Percentiles rank a stretch among this genome's conserved stretches.
These are phyloP conservation scores for Euphrasia confusa DNA, from an alignment of 257 asterid genomes.

Conservation along the genomic window DNA sequence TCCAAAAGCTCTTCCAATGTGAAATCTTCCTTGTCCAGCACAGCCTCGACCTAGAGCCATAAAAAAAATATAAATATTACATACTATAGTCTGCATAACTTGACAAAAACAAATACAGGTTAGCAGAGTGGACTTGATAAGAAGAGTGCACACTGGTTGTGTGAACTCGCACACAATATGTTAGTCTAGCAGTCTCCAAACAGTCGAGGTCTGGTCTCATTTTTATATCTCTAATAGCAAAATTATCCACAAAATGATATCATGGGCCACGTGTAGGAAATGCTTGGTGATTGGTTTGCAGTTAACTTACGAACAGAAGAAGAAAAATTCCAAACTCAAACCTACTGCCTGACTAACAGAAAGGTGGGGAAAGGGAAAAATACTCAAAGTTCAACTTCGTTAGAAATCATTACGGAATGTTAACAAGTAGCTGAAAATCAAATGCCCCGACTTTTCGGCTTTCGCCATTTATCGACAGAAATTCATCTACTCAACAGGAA, in stretches of 20 bases:
- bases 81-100: background rate
- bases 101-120: conserved; percentile 8
- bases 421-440: conserved; percentile 4
- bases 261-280: conserved; percentile 11
- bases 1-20: conserved; percentile 96
- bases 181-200: background rate
- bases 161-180: conserved; percentile 1
- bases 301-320: background rate
- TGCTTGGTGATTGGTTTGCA: background rate
- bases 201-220: background rate
- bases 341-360: conserved; percentile 11
- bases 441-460: background rate
- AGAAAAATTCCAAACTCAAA: too few species aligned
- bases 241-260: conserved; percentile 1
- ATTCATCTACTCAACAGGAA: conserved; percentile 5
- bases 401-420: background rate
- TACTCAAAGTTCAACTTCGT: conserved; percentile 2
- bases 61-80: conserved; percentile 7
- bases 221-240: conserved; percentile 4
- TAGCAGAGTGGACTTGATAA: conserved; percentile 4
- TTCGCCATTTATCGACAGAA: background rate
- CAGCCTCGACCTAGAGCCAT: conserved; percentile 72
- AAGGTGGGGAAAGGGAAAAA: background rate
- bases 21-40: conserved; percentile 85
- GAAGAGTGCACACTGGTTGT: conserved; percentile 5